Evolutionary conservation across 441 rosid species (phyloP).

Genomic region (Euphorbia corollata): DNA sequence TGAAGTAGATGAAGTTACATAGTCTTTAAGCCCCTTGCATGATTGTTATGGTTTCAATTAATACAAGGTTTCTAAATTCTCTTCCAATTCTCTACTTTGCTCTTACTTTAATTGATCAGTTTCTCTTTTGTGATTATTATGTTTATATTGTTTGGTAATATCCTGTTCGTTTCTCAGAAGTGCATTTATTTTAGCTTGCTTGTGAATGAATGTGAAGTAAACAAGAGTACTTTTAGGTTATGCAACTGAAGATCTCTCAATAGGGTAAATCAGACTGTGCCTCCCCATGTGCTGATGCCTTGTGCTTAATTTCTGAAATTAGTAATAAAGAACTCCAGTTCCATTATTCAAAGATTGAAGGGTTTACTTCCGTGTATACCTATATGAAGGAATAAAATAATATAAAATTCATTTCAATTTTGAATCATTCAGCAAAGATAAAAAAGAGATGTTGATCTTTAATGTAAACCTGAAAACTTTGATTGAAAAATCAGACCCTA

Average conservation of each 20-base stretch:
- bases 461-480: neutral
- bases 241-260: neutral
- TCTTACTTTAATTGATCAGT: neutral
- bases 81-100: neutral
- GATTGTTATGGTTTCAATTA: neutral
- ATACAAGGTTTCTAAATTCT: neutral
- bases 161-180: neutral
- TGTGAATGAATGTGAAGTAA: neutral
- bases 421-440: constrained; percentile 1
- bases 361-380: neutral
- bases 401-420: neutral
- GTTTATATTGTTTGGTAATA: neutral
- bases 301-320: neutral
- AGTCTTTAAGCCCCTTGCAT: neutral
- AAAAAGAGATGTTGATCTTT: neutral
- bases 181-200: neutral
- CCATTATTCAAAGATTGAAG: neutral
- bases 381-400: neutral
- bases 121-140: neutral
- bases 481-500: neutral
- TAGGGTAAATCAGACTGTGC: neutral
- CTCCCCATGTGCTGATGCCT: neutral
- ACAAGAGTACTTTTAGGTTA: neutral
- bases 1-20: constrained; percentile 9
- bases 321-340: neutral